Evolutionary conservation across 768 basidiomycete genomes (phyloP), one percentile per base, ranked within the genome.

Genomic region (Trametes cinnabarina): DNA sequence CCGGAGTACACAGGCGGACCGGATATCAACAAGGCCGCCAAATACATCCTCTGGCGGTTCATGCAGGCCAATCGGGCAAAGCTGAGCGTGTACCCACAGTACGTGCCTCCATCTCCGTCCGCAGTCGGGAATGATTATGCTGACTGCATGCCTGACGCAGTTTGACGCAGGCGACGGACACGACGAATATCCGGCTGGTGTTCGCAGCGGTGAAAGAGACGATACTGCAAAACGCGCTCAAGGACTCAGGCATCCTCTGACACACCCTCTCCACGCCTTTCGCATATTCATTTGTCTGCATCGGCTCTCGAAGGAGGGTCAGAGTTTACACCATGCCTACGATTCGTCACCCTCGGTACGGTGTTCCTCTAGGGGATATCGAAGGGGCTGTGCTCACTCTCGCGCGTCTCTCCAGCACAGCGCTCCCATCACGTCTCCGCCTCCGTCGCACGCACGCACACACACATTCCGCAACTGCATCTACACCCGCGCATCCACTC

Each of bases 41-140:
- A 94, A 65, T 96, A 92, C 63, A 94, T 98, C 51, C 76, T 98
- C 35, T 97, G 93, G 94, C 77, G 90, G 66, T 98, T 96, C 66
- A 94, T 94, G 80, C 92, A 96, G 71, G 87, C 90, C 54, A 96
- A 95, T 64, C 75, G 89, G 20, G 90, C 90, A 52, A 72, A 86
- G 50, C 73, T 95, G 63, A 92, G 87, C 56, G 90, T 97, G 19
- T 97, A 95, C 71, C 94, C 94, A 3, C 94, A 97, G 90, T 90
- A 61, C 34, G 88, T 80, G 23, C 44, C 17, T 48, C 17, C 6
- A 39, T 6, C 14, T n/a, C n/a, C 11, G 23, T 12, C 19, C 15
- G 17, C 12, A 5, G 9, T 12, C 7, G 7, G 15, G 35, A 34
- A 28, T 25, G 20, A n/a, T 11, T 41, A 51, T 57, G 46, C 49